Base-by-base conservation (phyloP, 768 basidiomycete species). In the Rhodosporidiobolus sp. region DNA sequence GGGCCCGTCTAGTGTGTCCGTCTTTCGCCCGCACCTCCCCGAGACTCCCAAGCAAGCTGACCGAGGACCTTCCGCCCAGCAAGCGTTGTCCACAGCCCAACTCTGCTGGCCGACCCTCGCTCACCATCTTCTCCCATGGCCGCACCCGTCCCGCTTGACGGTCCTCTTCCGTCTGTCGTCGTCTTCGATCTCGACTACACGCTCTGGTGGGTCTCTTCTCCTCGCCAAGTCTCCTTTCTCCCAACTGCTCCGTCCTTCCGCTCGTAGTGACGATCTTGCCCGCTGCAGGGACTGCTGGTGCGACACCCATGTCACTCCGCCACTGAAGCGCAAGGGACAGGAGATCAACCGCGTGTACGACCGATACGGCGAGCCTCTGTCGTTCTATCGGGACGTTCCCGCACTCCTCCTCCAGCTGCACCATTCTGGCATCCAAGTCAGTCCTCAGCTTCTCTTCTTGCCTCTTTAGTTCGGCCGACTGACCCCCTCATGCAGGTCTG, bases 401-500 rank as follows among this genome's bases (percentile, higher is more conserved):
- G 53, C 30, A 1, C 22, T 50, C 11, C 58, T 59, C 16, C 26
- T 19, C 34, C 67, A 89, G 88, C 72, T 81, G 88, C 67, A 85
- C 85, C 49, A 80, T 43, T 86, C 92, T 26, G 94, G 93, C 81
- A 45, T 79, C 78, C 32, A 86, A 94, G 53, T 83, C 84, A 5
- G 91, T n/a, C n/a, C n/a, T n/a, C 95, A 80, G 95, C 90, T 80
- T 81, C 83, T 50, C 88, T 94, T 67, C 90, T 94, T 0, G 87
- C 91, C 0, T 81, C 84, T 28, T 90, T 96, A 0, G 94, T 95
- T 79, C 82, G n/a, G n/a, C 97, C 62, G 94, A 98, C 80, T 94
- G 92, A 7, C 95, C 91, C 72, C 92, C 94, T 78, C 92, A 94
- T 97, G 90, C 97, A 98, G 78, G 85, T 97, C 63, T 94, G 93